phyloP scores from a whole-genome alignment of 768 basidiomycete species.

The Amyloporia xantha region DNA sequence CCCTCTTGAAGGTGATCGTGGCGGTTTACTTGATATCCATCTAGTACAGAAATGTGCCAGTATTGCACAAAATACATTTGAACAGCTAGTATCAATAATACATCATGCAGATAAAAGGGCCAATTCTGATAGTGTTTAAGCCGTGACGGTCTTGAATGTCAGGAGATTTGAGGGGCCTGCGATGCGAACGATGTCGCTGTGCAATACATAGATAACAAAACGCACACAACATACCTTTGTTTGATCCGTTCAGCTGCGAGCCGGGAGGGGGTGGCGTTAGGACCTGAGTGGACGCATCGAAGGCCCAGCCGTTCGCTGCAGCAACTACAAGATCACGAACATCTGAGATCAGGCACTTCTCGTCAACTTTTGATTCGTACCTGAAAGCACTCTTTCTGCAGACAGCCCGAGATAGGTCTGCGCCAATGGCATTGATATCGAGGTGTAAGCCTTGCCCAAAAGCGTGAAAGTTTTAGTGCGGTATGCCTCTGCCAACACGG shows the following conservation, averaged over 20 bases:
- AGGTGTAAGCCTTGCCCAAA: slow-evolving; percentile 58
- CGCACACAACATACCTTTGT: neutral
- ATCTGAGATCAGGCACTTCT: neutral
- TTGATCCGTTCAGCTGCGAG: neutral
- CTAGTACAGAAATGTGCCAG: too few species aligned
- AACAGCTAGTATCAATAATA: too few species aligned
- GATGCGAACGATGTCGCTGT: neutral
- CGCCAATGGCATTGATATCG: slow-evolving; percentile 47
- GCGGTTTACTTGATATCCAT: too few species aligned
- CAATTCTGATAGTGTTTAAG: too few species aligned
- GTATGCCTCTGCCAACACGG: slow-evolving; percentile 42
- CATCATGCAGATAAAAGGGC: too few species aligned
- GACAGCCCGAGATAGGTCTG: slow-evolving; percentile 50
- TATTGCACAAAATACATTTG: too few species aligned
- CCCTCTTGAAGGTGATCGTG: too few species aligned
- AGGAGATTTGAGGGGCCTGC: neutral
- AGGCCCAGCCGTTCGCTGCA: slow-evolving; percentile 42
- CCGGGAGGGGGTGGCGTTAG: slow-evolving; percentile 32
- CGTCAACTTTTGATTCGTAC: slow-evolving; percentile 17
- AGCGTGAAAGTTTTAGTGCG: slow-evolving; percentile 49
- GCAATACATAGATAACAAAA: neutral
- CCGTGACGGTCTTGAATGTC: neutral
- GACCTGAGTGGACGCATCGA: slow-evolving; percentile 38
- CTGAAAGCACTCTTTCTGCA: slow-evolving; percentile 24
- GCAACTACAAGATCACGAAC: slow-evolving; percentile 30